These are phyloP conservation scores for Melaleuca quinquenervia DNA, from an alignment of 345 rosid species.

Conservation along the genomic window DNA sequence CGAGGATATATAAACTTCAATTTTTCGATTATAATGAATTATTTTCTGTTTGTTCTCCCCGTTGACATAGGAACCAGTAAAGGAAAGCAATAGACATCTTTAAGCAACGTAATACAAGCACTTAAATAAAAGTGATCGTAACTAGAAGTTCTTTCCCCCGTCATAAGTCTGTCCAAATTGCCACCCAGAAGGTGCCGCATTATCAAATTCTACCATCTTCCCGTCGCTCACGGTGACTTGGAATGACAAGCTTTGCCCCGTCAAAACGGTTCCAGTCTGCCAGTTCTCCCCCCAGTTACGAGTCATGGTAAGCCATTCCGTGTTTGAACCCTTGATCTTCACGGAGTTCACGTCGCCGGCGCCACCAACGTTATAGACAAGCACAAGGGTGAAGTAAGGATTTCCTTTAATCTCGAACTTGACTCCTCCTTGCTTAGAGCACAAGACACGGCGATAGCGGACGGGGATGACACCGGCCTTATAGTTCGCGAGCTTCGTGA, in stretches of 20 bases:
- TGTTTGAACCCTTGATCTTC: neutral
- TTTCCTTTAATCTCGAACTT: neutral
- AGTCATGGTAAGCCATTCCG: neutral
- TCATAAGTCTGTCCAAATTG: neutral
- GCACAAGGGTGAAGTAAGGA: neutral
- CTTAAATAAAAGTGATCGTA: neutral
- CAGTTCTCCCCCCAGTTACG: neutral
- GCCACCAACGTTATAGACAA: neutral
- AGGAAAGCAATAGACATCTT: neutral
- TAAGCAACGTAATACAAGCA: neutral
- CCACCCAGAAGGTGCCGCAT: neutral
- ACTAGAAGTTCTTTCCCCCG: neutral
- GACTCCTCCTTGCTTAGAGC: neutral
- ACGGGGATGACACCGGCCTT: neutral
- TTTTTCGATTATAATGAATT: too few species aligned
- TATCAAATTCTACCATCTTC: neutral
- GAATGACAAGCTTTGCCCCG: neutral
- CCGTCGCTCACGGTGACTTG: neutral
- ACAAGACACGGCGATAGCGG: neutral
- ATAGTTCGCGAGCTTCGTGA: neutral
- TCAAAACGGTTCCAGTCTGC: neutral
- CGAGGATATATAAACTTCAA: too few species aligned
- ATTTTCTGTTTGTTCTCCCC: too few species aligned
- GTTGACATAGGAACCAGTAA: too few species aligned
- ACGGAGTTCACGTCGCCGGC: neutral